Base-by-base conservation (phyloP, 768 basidiomycete genomes). In the Gautieria morchelliformis region DNA sequence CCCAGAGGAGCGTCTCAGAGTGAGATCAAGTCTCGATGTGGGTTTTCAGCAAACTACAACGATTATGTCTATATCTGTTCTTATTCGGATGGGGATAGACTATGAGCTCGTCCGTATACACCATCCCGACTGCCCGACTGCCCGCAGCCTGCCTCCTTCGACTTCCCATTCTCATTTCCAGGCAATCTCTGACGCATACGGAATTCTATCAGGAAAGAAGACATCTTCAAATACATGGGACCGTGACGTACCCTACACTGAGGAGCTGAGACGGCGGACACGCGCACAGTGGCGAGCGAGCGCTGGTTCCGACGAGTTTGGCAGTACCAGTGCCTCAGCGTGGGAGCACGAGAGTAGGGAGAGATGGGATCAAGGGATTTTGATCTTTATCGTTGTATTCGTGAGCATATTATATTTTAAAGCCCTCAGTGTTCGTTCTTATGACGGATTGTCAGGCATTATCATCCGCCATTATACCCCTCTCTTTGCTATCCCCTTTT, bases 71-170 rank as follows among this genome's bases (percentile, higher is more conserved):
- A 37, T 14, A 52, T 52, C 15, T n/a, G 3, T n/a, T 39, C 14
- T 14, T 10, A 10, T n/a, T 37, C 32, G 17, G 30, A 14, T 40
- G 14, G 12, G 35, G 10, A 17, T 53, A 87, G 87, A 89, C 66
- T 88, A 83, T 63, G 87, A 89, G 32, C 78, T 89, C 41, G 87
- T 85, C 40, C 81, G 83, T 46, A 65, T 74, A 10, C 79, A 88
- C 64, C 88, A 90, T 63, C 87, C 88, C 3, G 87, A 90, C 66
- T 80, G 81, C 3, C 70, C 74, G 3, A 65, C 70, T 10, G 72
- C 74, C 27, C 74, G 74, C 6, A 56, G 62, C 19, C 59, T 82
- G 19, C 65, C 78, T 1, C 65, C 78, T 6, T 64, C 69, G 41
- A 67, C 76, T 49, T 77, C 81, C 8, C 84, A 83, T 58, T 70